Base-by-base conservation (phyloP, 345 rosid species). In the Camelina laxa region DNA sequence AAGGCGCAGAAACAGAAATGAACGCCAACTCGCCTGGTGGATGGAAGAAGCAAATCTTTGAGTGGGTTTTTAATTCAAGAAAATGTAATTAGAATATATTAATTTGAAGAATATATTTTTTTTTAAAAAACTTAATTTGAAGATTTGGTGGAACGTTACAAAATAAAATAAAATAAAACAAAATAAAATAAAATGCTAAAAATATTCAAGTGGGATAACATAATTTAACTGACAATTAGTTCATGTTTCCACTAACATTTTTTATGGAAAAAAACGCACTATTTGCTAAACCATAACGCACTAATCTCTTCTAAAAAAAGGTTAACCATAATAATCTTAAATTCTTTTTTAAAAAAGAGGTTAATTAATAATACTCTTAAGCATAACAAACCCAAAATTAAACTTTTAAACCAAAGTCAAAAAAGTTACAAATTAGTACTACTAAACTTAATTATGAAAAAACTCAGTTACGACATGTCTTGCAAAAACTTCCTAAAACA, bases 401-500 rank as follows among this genome's bases (percentile, higher is more conserved):
- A 44, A 5, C 65, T 73, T 53, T 62, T 63, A 39, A 58, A 55
- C 9, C 4, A 19, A n/a, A 31, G 27, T 3, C 17, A 55, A 47
- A 47, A 49, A 60, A 6, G 41, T 60, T 15, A 35, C 5, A 22
- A n/a, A 7, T 15, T 17, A 33, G 36, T 33, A 35, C 13, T 33
- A 35, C 13, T 33, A 20, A 49, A 65, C 31, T 27, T 15, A 65
- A 21, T 65, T 24, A 49, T 66, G 31, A 66, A 33, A 65, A 30
- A 42, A 16, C 6, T 13, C 45, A 33, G 44, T 55, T 67, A 56
- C 54, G 57, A 8, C 17, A 15, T 42, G 57, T 53, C 51, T 53
- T 42, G 47, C 63, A 65, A 73, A 73, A 73, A 41, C 48, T 73
- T 44, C 77, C 72, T 27, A 54, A 74, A 74, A 62, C 16, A 22